Percentiles rank a stretch among this genome's conserved stretches.
phyloP scores from a whole-genome alignment of 805 yeast genomes.

The Blastobotrys chiropterorum region DNA sequence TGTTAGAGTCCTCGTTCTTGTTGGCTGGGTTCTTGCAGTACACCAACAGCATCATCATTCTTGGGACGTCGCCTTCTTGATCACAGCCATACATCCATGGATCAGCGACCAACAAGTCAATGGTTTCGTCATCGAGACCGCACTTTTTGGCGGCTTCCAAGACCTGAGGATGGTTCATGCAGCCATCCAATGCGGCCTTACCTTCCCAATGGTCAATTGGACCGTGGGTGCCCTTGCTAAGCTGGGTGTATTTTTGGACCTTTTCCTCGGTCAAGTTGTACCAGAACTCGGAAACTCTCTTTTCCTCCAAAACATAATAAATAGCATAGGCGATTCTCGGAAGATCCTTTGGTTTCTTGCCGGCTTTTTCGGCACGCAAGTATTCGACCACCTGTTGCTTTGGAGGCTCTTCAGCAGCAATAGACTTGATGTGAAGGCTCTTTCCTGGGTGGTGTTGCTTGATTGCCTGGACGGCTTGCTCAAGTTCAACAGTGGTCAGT shows the following conservation, averaged over 20 bases:
- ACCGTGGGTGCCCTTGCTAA: constrained; percentile 61
- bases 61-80: constrained; percentile 37
- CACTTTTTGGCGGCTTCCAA: constrained; percentile 62
- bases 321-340: constrained; percentile 64
- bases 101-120: constrained; percentile 47
- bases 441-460: constrained; percentile 24
- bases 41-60: constrained; percentile 61
- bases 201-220: constrained; percentile 68
- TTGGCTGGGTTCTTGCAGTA: constrained; percentile 63
- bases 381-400: constrained; percentile 62
- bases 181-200: constrained; percentile 44
- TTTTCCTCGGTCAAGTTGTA: constrained; percentile 59
- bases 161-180: constrained; percentile 49
- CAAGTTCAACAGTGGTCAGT: constrained; percentile 28
- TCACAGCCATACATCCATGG: constrained; percentile 88
- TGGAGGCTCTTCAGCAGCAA: constrained; percentile 56
- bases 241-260: constrained; percentile 47
- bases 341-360: constrained; percentile 39
- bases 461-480: constrained; percentile 23
- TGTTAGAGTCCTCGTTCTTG: constrained; percentile 30
- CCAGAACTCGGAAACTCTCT: constrained; percentile 60
- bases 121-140: constrained; percentile 30
- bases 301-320: constrained; percentile 50
- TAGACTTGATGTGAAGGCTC: constrained; percentile 28
- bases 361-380: constrained; percentile 58